Evolutionary conservation across 1,284 basidiomycete genomes (phyloP), one percentile per base, ranked within the genome.

Genomic region (Sparassis latifolia): DNA sequence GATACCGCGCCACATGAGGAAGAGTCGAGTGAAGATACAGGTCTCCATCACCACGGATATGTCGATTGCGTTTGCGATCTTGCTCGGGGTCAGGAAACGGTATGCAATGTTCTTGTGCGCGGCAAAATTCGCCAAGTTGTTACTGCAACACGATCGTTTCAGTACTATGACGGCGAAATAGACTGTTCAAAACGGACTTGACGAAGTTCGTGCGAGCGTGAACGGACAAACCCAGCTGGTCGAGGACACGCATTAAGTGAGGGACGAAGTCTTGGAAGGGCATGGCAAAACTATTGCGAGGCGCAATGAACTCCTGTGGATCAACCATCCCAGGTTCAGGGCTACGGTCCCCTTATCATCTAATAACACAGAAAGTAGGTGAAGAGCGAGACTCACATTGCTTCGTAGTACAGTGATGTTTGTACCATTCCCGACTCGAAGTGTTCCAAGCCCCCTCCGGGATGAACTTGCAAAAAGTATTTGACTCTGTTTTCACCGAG

Each of bases 41-140:
- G 83, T 80, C 49, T 89, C 85, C 10, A 78, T 75, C 1, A 84
- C 85, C n/a, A 90, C 81, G 2, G 82, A 81, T 55, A 91, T 87
- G 62, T 91, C 88, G 53, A 91, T 80, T n/a, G 88, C 88, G 1
- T 86, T 80, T 5, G 87, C 86, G 45, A 91, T 84, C 56, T 79
- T 84, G 52, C 74, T 72, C 2, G 87, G 89, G 6, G 80, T 76
- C 56, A 91, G 76, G 68, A 91, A 90, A n/a, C 88, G 81, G 62
- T 90, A 91, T 9, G 88, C 89, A 54, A 91, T 86, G 66, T 91
- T 87, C 63, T 83, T 85, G 68, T 91, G 87, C 3, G 73, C 70
- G 10, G 81, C 69, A 64, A 90, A 90, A 3, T 80, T 68, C 31
- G 80, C 71, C 57, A 90, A 73, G 66, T 90, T 88, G 65, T 84